These are phyloP conservation scores for Colletotrichum falcatum DNA, from an alignment of 2,329 filamentous ascomycete species.

Conservation along the genomic window DNA sequence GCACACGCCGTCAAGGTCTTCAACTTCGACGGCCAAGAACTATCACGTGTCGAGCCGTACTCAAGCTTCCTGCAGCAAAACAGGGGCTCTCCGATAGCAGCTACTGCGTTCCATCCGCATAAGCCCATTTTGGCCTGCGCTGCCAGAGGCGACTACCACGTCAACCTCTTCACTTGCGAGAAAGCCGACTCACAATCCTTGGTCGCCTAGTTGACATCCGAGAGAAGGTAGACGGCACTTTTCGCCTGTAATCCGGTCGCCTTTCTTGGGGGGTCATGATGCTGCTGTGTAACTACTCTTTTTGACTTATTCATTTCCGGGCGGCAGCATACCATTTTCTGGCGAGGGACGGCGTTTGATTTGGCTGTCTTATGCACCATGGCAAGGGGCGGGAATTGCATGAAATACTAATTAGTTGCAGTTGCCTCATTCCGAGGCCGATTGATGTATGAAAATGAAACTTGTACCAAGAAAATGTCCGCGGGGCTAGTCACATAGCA, in stretches of 20 bases:
- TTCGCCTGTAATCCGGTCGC: constrained; percentile 15
- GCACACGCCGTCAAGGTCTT: constrained; percentile 91
- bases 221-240: background rate
- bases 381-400: constrained; percentile 21
- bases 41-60: constrained; percentile 90
- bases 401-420: constrained; percentile 18
- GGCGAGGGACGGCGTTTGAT: constrained; percentile 34
- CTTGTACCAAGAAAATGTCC: background rate
- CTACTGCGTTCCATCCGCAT: constrained; percentile 95
- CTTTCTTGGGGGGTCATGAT: constrained; percentile 2
- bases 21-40: constrained; percentile 83
- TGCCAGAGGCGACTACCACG: constrained; percentile 86
- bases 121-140: constrained; percentile 90
- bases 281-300: constrained; percentile 32
- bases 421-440: constrained; percentile 13
- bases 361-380: constrained; percentile 18
- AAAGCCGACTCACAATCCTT: constrained; percentile 52
- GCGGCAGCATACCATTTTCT: constrained; percentile 31
- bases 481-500: background rate
- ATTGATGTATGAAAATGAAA: constrained; percentile 26
- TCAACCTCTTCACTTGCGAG: constrained; percentile 87
- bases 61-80: constrained; percentile 87
- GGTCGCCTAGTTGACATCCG: constrained; percentile 32
- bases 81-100: constrained; percentile 83
- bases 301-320: constrained; percentile 23